Percentiles rank a stretch among this genome's conserved stretches.
Conservation (phyloP, 1,139 yeast genomes). For the Taphrina flavorubra region DNA sequence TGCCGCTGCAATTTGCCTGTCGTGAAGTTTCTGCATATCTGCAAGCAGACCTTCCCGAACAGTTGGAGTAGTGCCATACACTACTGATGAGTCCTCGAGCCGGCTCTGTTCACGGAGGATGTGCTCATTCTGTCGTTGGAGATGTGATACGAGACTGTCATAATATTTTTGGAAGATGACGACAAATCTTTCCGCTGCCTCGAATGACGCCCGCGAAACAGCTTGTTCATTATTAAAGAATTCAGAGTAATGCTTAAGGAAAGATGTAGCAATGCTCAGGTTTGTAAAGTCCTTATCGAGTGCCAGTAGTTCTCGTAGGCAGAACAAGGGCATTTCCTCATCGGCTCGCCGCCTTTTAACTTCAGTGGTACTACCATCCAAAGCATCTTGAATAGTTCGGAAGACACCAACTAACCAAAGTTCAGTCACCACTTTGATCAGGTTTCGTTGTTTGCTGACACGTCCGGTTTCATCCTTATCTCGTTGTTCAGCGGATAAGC, state of each 20-base stretch:
- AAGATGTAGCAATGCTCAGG: slow-evolving; percentile 57
- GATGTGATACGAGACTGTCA: slow-evolving; percentile 55
- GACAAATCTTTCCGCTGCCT: slow-evolving; percentile 43
- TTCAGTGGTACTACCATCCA: slow-evolving; percentile 39
- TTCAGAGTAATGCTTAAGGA: slow-evolving; percentile 57
- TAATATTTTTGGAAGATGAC: slow-evolving; percentile 55
- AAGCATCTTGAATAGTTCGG: slow-evolving; percentile 54
- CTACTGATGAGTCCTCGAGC: slow-evolving; percentile 16
- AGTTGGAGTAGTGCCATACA: slow-evolving; percentile 14
- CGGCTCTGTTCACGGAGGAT: slow-evolving; percentile 47
- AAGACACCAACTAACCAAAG: slow-evolving; percentile 68
- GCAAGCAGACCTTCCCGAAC: slow-evolving; percentile 5
- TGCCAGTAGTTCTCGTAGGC: slow-evolving; percentile 49
- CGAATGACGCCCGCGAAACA: background rate
- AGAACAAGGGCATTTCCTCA: slow-evolving; percentile 52
- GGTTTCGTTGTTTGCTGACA: slow-evolving; percentile 55
- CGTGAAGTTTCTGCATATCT: slow-evolving; percentile 51
- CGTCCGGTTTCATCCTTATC: slow-evolving; percentile 59
- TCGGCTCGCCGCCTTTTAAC: slow-evolving; percentile 25
- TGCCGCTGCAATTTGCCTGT: slow-evolving; percentile 58
- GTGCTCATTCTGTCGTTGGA: slow-evolving; percentile 53
- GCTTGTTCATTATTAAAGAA: slow-evolving; percentile 15
- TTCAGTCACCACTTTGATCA: slow-evolving; percentile 66
- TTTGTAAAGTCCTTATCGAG: slow-evolving; percentile 46
- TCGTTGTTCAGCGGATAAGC: slow-evolving; percentile 50